Base-by-base conservation (phyloP, 805 yeast species). In the Nakazawaea anatomiae region DNA sequence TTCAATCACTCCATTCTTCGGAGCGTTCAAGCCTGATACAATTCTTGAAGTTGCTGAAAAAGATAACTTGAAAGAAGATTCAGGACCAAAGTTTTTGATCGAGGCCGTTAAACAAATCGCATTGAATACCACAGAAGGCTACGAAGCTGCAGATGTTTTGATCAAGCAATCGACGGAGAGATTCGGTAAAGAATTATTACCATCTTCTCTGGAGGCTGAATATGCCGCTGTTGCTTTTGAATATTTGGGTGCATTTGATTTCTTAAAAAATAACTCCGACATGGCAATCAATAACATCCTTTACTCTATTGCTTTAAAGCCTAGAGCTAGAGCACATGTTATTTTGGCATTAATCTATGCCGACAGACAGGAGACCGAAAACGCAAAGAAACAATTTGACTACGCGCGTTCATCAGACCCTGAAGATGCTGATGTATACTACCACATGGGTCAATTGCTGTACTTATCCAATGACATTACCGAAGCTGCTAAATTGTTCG, bases 401-500 rank as follows among this genome's bases (percentile, higher is more conserved):
- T 71, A 75, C 49, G 98, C 97, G 25, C 74, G 82, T 54, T 71
- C 75, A 53, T 63, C 86, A 55, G 84, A 88, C 62, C 81, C 92
- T 46, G 71, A 79, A 28, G 80, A 83, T 61, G 83, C 94, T 35
- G 96, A 94, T 63, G 80, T 86, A 58, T 88, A 84, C 74, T 94
- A 94, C 75, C 99, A 94, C 72, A 83, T 86, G 66, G 99, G 96
- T 59, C 99, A 94, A 79, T 77, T 91, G 65, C 80, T 78, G 67
- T 92, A 91, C 72, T 73, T 94, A 61, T 81, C 88, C 55, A 85
- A 84, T 55, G 87, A 89, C 54, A 80, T 87, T 62, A 71, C 70
- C 39, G 75, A 81, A 56, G 97, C 99, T 38, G 78, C 82, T 61
- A 71, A 66, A 40, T 82, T 87, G 70, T 94, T 90, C 65, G 77